These are phyloP conservation scores for Aspergillus fumigatus DNA, from an alignment of 2,329 filamentous ascomycete species.

Conservation along the genomic window DNA sequence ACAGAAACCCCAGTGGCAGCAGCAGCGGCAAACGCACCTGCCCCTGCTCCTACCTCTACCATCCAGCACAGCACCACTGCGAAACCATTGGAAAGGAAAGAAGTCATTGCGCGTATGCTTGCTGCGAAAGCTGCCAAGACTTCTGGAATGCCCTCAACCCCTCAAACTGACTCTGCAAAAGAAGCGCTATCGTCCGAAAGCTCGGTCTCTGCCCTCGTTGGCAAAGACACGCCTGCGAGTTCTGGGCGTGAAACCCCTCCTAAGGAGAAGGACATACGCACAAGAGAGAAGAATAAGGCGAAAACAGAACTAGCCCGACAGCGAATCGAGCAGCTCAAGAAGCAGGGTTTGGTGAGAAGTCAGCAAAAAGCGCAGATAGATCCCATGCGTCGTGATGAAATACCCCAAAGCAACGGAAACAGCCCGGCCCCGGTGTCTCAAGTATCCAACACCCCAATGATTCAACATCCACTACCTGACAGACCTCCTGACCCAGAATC, in stretches of 20 bases:
- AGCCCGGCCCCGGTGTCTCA: slow-evolving; percentile 2
- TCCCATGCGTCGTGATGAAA: slow-evolving; percentile 3
- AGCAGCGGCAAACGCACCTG: neutral
- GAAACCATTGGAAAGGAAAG: slow-evolving; percentile 63
- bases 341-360: slow-evolving; percentile 41
- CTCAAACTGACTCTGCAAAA: slow-evolving; percentile 10
- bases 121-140: slow-evolving; percentile 65
- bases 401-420: slow-evolving; percentile 2
- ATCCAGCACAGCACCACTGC: slow-evolving; percentile 4
- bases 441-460: slow-evolving; percentile 7
- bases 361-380: slow-evolving; percentile 26
- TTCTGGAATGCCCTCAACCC: slow-evolving; percentile 12
- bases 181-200: slow-evolving; percentile 5
- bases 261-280: slow-evolving; percentile 23
- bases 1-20: neutral
- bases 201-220: slow-evolving; percentile 2
- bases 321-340: slow-evolving; percentile 71
- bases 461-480: slow-evolving; percentile 36
- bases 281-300: slow-evolving; percentile 51
- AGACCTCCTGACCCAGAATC: slow-evolving; percentile 31
- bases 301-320: slow-evolving; percentile 73
- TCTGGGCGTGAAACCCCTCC: slow-evolving; percentile 8
- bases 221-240: slow-evolving; percentile 6
- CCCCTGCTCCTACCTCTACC: neutral
- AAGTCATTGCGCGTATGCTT: slow-evolving; percentile 70